Evolutionary conservation across 2,329 filamentous ascomycete species (phyloP), one percentile per base, ranked within the genome.

Genomic region (Exophiala mesophila): DNA sequence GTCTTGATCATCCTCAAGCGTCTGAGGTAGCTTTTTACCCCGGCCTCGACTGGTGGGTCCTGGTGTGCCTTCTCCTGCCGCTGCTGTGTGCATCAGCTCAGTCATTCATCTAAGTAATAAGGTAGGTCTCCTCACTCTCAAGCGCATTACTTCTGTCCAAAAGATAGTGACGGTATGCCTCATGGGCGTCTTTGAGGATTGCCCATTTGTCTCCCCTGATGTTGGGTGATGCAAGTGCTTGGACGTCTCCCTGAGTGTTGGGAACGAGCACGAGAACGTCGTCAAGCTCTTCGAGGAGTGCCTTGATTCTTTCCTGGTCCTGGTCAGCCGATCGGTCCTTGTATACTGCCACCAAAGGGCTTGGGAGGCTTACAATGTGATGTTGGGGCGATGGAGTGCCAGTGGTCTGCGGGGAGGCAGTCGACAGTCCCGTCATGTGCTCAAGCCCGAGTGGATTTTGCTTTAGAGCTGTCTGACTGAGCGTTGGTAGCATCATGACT

Each of bases 281-380:
- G 13, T 52, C 49, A 23, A 44, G 43, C 9, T 42, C 37, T 42
- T 41, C 46, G 16, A 49, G 24, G 7, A 51, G 48, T 36, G 47
- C 48, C 16, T 51, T 51, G 45, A 51, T 48, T 31, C 20, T 34
- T 8, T 34, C 32, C 32, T 34, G 32, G 12, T 18, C 17, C 15
- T 6, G 6, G 12, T 26, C 23, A 26, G 23, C 23, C 12, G 12
- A 26, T n/a, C n/a, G n/a, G n/a, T n/a, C n/a, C n/a, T n/a, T n/a
- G n/a, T n/a, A n/a, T n/a, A n/a, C n/a, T n/a, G n/a, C n/a, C n/a
- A n/a, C n/a, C n/a, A n/a, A n/a, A n/a, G n/a, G n/a, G n/a, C n/a
- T n/a, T n/a, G n/a, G n/a, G 7, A 26, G 12, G 12, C 23, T 26
- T 12, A 26, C 23, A 26, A 26, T 26, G 12, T 26, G 6, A 12